A percentile compares a stretch with the other conserved stretches of the same genome.
Conservation (phyloP, 1,284 basidiomycete species). For the Sparassis latifolia region DNA sequence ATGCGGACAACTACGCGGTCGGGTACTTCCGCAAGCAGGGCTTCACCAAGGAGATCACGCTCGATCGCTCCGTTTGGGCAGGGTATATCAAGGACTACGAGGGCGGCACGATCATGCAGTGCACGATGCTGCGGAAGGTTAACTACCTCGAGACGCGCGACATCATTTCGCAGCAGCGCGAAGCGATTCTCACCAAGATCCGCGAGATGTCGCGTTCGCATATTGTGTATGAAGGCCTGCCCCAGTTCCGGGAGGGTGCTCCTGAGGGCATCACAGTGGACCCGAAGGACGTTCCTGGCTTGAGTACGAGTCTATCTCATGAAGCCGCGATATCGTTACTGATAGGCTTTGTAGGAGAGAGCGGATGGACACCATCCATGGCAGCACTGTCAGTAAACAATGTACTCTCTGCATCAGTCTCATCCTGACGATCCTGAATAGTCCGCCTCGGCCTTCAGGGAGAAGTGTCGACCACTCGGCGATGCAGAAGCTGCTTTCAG, state of each 20-base stretch:
- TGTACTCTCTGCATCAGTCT: background rate
- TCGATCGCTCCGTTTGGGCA: slow-evolving; percentile 90
- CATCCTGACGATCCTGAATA: background rate
- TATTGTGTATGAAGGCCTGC: slow-evolving; percentile 78
- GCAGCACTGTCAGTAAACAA: slow-evolving; percentile 55
- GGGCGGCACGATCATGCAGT: slow-evolving; percentile 99
- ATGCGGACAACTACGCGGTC: slow-evolving; percentile 98
- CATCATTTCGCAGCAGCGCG: slow-evolving; percentile 79
- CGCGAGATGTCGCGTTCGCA: slow-evolving; percentile 84
- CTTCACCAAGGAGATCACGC: slow-evolving; percentile 95
- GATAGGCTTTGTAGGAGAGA: slow-evolving; percentile 54
- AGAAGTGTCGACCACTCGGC: slow-evolving; percentile 53
- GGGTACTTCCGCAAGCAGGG: slow-evolving; percentile 99
- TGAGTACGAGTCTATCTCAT: slow-evolving; percentile 46
- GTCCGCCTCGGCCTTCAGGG: slow-evolving; percentile 31
- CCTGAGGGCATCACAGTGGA: slow-evolving; percentile 46
- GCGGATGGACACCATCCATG: slow-evolving; percentile 91
- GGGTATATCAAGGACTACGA: slow-evolving; percentile 99
- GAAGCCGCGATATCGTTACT: background rate
- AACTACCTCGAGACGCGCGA: slow-evolving; percentile 84
- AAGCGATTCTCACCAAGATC: slow-evolving; percentile 87
- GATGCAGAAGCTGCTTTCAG: slow-evolving; percentile 83
- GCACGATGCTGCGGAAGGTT: slow-evolving; percentile 88
- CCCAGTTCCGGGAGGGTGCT: slow-evolving; percentile 65
- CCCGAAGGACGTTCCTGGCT: slow-evolving; percentile 77